A percentile compares a stretch with the other conserved stretches of the same genome.
These are phyloP conservation scores for Hirsutella rhossiliensis DNA, from an alignment of 2,329 filamentous ascomycete genomes.

Conservation along the genomic window DNA sequence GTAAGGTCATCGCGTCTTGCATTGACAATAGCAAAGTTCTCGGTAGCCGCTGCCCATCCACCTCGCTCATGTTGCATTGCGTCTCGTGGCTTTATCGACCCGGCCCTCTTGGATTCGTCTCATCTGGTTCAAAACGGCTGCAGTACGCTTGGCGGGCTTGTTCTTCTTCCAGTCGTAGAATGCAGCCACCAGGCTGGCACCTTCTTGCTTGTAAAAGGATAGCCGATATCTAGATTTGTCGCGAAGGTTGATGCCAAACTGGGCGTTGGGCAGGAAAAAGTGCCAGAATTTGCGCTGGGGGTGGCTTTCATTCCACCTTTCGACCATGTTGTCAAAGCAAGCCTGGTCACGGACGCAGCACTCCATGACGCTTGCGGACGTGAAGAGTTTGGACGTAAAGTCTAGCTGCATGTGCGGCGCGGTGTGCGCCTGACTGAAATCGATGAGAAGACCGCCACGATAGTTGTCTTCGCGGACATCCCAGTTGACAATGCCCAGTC, in stretches of 20 bases:
- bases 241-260: too few species aligned
- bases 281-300: not conserved
- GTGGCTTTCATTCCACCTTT: not conserved
- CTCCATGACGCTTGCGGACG: not conserved
- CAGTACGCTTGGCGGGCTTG: too few species aligned
- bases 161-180: not conserved
- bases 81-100: too few species aligned
- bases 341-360: not conserved
- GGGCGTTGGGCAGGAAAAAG: not conserved
- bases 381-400: not conserved
- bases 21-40: too few species aligned
- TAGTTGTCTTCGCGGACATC: not conserved
- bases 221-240: not conserved
- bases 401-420: not conserved
- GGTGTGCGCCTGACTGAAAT: not conserved
- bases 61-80: too few species aligned
- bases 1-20: too few species aligned
- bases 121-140: too few species aligned
- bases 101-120: too few species aligned
- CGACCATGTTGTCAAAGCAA: not conserved
- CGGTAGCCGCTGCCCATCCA: too few species aligned
- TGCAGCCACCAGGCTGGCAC: not conserved
- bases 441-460: not conserved
- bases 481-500: not conserved
- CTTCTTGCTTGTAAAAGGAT: not conserved